phyloP scores from a whole-genome alignment of 352 stramenopile species.

The Globisporangium carolinianum region DNA sequence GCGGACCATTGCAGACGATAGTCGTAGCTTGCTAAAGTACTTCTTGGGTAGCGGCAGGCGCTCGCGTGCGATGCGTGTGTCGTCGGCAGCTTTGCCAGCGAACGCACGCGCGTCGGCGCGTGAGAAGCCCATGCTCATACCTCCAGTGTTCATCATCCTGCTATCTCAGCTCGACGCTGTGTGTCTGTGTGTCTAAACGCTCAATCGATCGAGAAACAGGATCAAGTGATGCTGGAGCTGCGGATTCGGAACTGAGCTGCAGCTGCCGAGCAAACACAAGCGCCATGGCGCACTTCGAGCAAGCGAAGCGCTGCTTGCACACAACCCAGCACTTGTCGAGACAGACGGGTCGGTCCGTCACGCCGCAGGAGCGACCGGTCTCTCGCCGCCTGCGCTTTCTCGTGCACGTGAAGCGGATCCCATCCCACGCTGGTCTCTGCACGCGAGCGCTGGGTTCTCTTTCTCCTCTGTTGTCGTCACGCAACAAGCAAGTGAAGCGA shows the following conservation, averaged over 20 bases:
- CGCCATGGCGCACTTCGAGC: neutral
- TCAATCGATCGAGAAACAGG: neutral
- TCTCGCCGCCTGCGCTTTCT: too few relatives aligned
- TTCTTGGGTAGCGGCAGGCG: slow-evolving; percentile 41
- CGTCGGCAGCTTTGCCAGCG: slow-evolving; percentile 5
- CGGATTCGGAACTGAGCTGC: neutral
- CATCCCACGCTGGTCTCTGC: neutral
- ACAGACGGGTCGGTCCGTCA: too few relatives aligned
- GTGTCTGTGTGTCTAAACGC: neutral
- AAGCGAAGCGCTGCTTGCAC: neutral
- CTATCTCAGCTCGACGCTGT: neutral
- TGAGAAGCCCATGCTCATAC: slow-evolving; percentile 11
- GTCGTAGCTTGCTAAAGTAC: slow-evolving; percentile 34
- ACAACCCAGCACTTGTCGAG: neutral
- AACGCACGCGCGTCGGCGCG: slow-evolving; percentile 12
- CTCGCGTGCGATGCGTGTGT: slow-evolving; percentile 9
- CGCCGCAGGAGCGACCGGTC: neutral
- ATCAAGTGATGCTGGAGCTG: neutral
- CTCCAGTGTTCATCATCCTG: slow-evolving; percentile 2
- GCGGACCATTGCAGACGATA: slow-evolving; percentile 24
- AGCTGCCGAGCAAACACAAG: neutral
- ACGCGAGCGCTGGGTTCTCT: neutral
- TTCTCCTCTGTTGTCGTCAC: neutral
- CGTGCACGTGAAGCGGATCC: neutral
- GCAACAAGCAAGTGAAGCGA: too few relatives aligned